phyloP scores from a whole-genome alignment of 495 filamentous ascomycete genomes.

The Beverwykella pulmonaria region DNA sequence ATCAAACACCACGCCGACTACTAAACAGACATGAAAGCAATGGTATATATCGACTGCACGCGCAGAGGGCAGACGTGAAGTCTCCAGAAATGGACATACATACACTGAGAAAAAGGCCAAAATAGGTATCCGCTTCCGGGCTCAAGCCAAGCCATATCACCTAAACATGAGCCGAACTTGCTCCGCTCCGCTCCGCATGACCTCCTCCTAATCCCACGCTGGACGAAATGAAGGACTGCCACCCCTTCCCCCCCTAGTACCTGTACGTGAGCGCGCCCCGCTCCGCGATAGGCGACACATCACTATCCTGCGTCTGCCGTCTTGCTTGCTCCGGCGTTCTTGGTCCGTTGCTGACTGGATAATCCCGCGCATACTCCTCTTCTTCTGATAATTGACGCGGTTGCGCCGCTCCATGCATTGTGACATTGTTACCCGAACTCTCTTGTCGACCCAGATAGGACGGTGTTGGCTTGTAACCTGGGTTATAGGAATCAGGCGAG shows the following conservation, averaged over 20 bases:
- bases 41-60: neutral
- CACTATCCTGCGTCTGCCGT: conserved; percentile 18
- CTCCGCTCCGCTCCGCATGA: conserved; percentile 1
- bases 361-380: conserved; percentile 36
- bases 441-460: conserved; percentile 35
- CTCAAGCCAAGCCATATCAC: neutral
- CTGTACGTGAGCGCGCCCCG: conserved; percentile 33
- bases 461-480: conserved; percentile 27
- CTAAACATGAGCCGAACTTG: neutral
- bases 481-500: conserved; percentile 18
- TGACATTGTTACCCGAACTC: conserved; percentile 28
- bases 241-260: conserved; percentile 19
- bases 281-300: conserved; percentile 38
- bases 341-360: conserved; percentile 29
- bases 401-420: conserved; percentile 33
- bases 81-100: neutral
- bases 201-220: conserved; percentile 6
- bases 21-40: neutral
- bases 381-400: conserved; percentile 25
- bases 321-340: conserved; percentile 31
- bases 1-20: too few relatives aligned
- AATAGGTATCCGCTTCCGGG: conserved; percentile 5
- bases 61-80: neutral
- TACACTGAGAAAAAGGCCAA: conserved; percentile 1
- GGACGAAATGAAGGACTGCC: neutral